These are phyloP conservation scores for Pelargonium cotyledonis DNA, from an alignment of 441 rosid genomes.

Conservation along the genomic window DNA sequence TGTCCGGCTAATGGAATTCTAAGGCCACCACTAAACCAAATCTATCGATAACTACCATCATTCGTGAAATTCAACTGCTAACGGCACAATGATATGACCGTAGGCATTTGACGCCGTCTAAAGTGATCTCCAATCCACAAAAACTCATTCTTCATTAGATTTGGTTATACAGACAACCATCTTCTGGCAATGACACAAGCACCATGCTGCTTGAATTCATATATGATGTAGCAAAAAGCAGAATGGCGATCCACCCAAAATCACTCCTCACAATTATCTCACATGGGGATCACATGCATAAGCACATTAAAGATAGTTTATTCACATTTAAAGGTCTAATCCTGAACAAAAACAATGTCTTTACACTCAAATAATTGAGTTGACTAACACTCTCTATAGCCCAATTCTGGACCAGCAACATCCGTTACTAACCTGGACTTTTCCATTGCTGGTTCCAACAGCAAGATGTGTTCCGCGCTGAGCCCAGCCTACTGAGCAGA, in stretches of 20 bases:
- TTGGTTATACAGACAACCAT: not conserved
- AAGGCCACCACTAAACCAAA: not conserved
- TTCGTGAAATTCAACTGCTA: no score
- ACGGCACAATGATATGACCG: not conserved
- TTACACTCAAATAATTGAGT: not conserved
- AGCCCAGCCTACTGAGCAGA: slow-evolving; percentile 91
- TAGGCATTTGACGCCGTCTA: not conserved
- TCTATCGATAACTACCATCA: not conserved
- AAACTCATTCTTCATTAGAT: no score
- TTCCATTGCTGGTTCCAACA: slow-evolving; percentile 82
- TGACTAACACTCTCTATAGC: not conserved
- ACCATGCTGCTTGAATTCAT: not conserved
- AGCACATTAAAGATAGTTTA: slow-evolving; percentile 41
- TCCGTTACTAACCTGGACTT: slow-evolving; percentile 60
- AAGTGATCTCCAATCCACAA: no score
- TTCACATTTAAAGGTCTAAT: slow-evolving; percentile 2
- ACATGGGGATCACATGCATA: slow-evolving; percentile 43
- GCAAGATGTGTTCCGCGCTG: slow-evolving; percentile 77
- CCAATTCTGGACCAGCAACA: not conserved
- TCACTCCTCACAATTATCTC: not conserved
- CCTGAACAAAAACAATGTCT: not conserved
- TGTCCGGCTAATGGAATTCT: not conserved
- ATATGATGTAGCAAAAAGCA: not conserved
- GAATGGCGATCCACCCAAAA: not conserved
- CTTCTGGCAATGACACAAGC: not conserved